Evolutionary conservation across 225 moss, liverwort and hornwort species (phyloP).

Genomic region (Polytrichum commune): DNA sequence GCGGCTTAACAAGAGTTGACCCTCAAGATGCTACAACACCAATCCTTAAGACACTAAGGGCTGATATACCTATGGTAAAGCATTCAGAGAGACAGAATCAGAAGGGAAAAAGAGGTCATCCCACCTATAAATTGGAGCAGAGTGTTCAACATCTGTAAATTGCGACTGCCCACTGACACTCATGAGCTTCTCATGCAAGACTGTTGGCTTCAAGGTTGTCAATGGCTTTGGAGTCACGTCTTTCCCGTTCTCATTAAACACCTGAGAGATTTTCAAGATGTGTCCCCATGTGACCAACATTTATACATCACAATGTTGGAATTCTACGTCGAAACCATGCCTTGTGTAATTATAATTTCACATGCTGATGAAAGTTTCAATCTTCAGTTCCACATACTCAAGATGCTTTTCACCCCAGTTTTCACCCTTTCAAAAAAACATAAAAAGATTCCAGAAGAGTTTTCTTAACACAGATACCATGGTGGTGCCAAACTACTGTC

Average conservation of each 20-base stretch:
- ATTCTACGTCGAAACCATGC: background rate
- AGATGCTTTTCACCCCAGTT: no score
- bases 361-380: background rate
- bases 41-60: no score
- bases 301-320: constrained; percentile 1
- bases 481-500: no score
- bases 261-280: constrained; percentile 33
- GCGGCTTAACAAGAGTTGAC: no score
- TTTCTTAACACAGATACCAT: no score
- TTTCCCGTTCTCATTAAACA: constrained; percentile 83
- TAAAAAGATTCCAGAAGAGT: no score
- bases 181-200: constrained; percentile 58
- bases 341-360: background rate
- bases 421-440: no score
- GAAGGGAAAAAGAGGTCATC: no score
- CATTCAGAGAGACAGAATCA: no score
- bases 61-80: no score
- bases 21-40: no score
- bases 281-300: constrained; percentile 26
- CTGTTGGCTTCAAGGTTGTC: constrained; percentile 74
- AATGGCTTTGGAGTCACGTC: constrained; percentile 95
- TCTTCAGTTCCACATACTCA: background rate
- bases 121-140: constrained; percentile 67
- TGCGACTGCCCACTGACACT: constrained; percentile 43
- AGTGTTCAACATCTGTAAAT: constrained; percentile 50